Conservation (phyloP, 345 rosid species). For the Brassica napus region DNA sequence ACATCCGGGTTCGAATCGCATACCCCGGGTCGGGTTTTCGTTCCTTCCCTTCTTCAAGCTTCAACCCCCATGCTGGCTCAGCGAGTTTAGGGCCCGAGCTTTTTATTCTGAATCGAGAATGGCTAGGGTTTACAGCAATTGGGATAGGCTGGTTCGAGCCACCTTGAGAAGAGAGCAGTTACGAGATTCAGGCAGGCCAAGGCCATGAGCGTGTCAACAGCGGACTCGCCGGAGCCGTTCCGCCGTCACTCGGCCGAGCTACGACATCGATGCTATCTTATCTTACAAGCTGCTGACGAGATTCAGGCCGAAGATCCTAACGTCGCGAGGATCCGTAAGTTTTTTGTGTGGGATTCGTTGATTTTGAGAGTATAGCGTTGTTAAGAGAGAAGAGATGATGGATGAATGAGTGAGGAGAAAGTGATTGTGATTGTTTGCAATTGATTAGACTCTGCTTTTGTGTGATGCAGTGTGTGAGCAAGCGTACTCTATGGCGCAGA, state of each 20-base stretch:
- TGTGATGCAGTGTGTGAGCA: constrained; percentile 81
- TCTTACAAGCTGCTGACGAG: constrained; percentile 95
- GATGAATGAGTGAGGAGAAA: neutral
- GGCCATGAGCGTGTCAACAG: constrained; percentile 58
- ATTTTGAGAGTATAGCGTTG: neutral
- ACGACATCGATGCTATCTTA: constrained; percentile 83
- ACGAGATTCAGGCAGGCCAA: constrained; percentile 57
- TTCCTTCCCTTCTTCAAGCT: neutral
- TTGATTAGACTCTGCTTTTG: neutral
- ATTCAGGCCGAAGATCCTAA: constrained; percentile 79
- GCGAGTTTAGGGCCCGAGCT: constrained; percentile 15
- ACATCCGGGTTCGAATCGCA: constrained; percentile 29
- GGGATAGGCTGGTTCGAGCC: constrained; percentile 91
- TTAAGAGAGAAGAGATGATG: neutral
- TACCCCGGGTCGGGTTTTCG: constrained; percentile 11
- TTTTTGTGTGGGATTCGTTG: neutral
- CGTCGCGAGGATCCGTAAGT: constrained; percentile 81
- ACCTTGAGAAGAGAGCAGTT: constrained; percentile 79
- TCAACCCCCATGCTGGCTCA: constrained; percentile 11
- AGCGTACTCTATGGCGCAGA: constrained; percentile 93
- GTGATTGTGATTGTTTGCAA: neutral
- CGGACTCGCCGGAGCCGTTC: constrained; percentile 86
- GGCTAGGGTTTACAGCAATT: constrained; percentile 68
- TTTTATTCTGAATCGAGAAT: constrained; percentile 40
- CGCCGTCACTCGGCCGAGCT: constrained; percentile 82